Base-by-base conservation (phyloP, 352 stramenopile species). In the Globisporangium barbulae region DNA sequence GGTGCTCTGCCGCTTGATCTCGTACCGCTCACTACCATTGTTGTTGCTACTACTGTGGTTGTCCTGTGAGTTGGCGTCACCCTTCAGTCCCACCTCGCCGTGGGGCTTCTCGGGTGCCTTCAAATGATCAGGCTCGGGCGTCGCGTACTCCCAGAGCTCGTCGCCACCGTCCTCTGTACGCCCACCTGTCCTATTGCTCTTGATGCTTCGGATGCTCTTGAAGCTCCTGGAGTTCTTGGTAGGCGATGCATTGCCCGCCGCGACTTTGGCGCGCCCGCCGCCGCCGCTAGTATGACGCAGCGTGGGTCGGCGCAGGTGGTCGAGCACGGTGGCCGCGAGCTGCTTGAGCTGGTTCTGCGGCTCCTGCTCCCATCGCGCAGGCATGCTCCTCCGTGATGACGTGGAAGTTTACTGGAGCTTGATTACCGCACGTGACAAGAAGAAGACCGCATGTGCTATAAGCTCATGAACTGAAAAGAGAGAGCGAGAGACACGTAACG, bases 281-380 rank as follows among this genome's bases (percentile, higher is more conserved):
- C 6, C 17, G 5, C 33, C 19, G 5, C 25, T 22, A 9, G 6
- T 19, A 31, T 48, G n/a, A n/a, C 53, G 42, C 30, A 52, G 17
- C 15, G 53, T 35, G 21, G 54, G 53, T 5, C 50, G 56, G 13
- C 61, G 44, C 50, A 67, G 28, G 17, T 41, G 59, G 1, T 64
- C 59, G 47, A 64, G 39, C n/a, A 62, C 53, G 3, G 61, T 58
- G 28, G 33, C n/a, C 17, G 61, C 61, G 44, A 67, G 21, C 31
- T 67, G 53, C 22, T 21, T 44, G 53, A 67, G 22, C 8, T 56
- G 50, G 39, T 39, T 35, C 45, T 41, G 59, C 31, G 45, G 47
- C 35, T 57, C 50, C 8, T 57, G 31, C 17, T 57, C 50, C 30
- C 50, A 39, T 33, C 50, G 50, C 28, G 19, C 8, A 17, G 50